These are phyloP conservation scores for Zelopaecilomyces penicillatus DNA, from an alignment of 2,329 filamentous ascomycete genomes.

Conservation along the genomic window DNA sequence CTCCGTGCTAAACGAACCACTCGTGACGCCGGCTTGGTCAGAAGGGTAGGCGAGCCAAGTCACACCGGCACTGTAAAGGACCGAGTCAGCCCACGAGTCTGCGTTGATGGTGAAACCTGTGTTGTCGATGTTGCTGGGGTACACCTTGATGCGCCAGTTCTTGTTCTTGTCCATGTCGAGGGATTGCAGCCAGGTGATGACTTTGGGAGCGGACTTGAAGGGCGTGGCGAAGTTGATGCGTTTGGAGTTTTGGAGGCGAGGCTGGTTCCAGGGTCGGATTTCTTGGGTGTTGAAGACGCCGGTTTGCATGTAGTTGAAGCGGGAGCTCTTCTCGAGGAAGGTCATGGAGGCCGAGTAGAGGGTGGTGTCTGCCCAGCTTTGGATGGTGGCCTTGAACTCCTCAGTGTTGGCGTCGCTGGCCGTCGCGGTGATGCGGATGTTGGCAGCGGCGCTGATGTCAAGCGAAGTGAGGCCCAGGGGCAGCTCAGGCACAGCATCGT, in stretches of 20 bases:
- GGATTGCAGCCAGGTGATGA: conserved; percentile 9
- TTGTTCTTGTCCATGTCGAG: conserved; percentile 9
- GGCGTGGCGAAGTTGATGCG: conserved; percentile 8
- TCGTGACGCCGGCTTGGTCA: conserved; percentile 5
- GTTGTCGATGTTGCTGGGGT: conserved; percentile 1
- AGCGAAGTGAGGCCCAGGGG: too few species aligned
- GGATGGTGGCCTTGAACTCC: conserved; percentile 8
- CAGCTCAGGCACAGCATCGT: background rate
- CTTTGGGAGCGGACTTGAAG: conserved; percentile 5
- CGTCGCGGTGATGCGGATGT: too few species aligned
- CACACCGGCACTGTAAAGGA: conserved; percentile 3
- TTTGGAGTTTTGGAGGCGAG: conserved; percentile 4
- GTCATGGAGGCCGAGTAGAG: conserved; percentile 7
- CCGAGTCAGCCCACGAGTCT: conserved; percentile 8
- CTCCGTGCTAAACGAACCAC: conserved; percentile 9
- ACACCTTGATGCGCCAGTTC: conserved; percentile 7
- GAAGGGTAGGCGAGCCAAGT: conserved; percentile 10
- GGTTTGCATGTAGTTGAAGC: conserved; percentile 8
- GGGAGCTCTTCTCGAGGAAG: conserved; percentile 2
- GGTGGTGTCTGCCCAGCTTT: conserved; percentile 9
- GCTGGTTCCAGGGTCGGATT: conserved; percentile 9
- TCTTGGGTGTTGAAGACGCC: conserved; percentile 10
- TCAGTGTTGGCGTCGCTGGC: conserved; percentile 6
- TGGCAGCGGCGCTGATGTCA: too few species aligned
- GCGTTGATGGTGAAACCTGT: conserved; percentile 9